A percentile compares a stretch with the other conserved stretches of the same genome.
Conservation (phyloP, 805 yeast species). For the Monosporozyma unispora region DNA sequence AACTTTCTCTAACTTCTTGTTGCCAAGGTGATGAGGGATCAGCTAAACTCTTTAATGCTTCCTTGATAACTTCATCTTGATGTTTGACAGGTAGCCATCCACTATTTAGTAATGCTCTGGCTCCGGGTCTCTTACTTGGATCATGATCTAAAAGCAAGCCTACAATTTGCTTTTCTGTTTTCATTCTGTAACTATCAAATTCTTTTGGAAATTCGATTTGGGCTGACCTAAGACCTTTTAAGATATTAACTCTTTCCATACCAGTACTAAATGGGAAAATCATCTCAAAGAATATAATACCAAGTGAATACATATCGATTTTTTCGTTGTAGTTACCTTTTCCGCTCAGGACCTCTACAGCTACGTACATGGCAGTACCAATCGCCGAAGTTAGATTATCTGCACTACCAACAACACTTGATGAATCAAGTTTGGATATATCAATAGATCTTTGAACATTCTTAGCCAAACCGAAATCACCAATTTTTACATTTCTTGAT, state of each 20-base stretch:
- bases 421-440: conserved; percentile 26
- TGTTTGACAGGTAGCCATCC: conserved; percentile 83
- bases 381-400: conserved; percentile 87
- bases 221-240: conserved; percentile 54
- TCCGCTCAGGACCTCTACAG: conserved; percentile 74
- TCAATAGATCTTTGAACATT: conserved; percentile 53
- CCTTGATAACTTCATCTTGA: conserved; percentile 82
- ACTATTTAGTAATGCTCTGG: conserved; percentile 62
- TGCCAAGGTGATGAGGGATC: conserved; percentile 94
- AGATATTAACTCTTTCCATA: conserved; percentile 79
- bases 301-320: conserved; percentile 92
- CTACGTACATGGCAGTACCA: conserved; percentile 91
- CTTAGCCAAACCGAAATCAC: conserved; percentile 95
- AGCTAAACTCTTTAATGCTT: conserved; percentile 74
- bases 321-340: conserved; percentile 77
- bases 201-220: conserved; percentile 62
- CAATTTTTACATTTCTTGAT: conserved; percentile 80
- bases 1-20: conserved; percentile 76
- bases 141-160: conserved; percentile 63
- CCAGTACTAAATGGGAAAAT: conserved; percentile 74
- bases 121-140: conserved; percentile 72
- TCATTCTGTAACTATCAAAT: conserved; percentile 43
- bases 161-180: conserved; percentile 61
- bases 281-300: conserved; percentile 95
- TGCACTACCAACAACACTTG: conserved; percentile 23